These are phyloP conservation scores for Telopea speciosissima DNA, from an alignment of 177 flowering plant species.

Conservation along the genomic window DNA sequence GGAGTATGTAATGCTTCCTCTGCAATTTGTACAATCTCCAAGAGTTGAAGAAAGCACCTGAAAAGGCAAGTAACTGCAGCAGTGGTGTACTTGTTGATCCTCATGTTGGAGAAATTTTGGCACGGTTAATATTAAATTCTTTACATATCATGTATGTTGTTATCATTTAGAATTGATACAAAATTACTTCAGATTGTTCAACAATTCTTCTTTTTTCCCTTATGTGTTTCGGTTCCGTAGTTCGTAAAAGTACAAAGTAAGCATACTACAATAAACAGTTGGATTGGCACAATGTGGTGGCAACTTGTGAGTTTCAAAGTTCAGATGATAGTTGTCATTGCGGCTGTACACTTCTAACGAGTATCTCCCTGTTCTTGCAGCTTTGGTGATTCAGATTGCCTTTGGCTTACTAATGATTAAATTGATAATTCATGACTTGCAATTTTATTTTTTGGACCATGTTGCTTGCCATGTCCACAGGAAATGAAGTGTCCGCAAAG, in stretches of 20 bases:
- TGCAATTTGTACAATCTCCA: neutral
- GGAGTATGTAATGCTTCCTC: slow-evolving; percentile 1
- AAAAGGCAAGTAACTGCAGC: neutral
- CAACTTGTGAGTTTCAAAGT: neutral
- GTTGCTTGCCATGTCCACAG: neutral
- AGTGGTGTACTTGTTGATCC: neutral
- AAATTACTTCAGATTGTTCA: slow-evolving; percentile 2
- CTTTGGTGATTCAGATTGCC: neutral
- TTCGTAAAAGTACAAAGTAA: no score
- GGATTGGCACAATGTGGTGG: neutral
- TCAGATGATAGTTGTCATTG: neutral
- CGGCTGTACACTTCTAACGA: neutral
- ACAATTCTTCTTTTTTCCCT: neutral
- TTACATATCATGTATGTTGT: slow-evolving; percentile 11
- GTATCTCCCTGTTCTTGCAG: neutral
- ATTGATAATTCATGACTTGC: neutral
- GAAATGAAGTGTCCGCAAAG: neutral
- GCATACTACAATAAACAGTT: neutral
- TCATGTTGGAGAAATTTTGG: slow-evolving; percentile 4
- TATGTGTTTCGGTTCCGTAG: slow-evolving; percentile 2
- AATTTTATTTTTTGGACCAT: neutral
- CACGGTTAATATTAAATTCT: slow-evolving; percentile 7
- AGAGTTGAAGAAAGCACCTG: neutral
- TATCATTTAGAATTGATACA: neutral
- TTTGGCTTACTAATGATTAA: slow-evolving; percentile 1